A percentile compares a stretch with the other conserved stretches of the same genome.
These are phyloP conservation scores for Amoebophrya sp. DNA, from an alignment of 169 alveolate genomes.

Conservation along the genomic window DNA sequence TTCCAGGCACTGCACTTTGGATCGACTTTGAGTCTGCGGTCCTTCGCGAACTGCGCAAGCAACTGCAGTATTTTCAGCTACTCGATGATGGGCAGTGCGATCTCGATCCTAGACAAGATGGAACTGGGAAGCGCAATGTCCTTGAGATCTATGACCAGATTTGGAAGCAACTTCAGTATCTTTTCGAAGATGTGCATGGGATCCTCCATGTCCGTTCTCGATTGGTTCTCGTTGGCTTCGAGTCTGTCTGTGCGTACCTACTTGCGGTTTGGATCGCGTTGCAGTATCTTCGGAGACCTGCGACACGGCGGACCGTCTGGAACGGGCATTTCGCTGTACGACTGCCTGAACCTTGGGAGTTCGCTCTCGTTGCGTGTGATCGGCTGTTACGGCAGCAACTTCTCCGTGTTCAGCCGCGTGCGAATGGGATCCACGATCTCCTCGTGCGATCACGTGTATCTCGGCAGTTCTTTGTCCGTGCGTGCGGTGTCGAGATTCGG, in stretches of 20 bases:
- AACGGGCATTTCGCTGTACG: background rate
- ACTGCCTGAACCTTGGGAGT: slow-evolving; percentile 14
- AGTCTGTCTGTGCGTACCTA: slow-evolving; percentile 22
- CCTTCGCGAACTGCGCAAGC: background rate
- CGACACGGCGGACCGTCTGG: slow-evolving; percentile 23
- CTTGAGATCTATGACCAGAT: background rate
- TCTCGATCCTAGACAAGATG: background rate
- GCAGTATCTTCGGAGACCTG: background rate
- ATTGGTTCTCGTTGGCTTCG: slow-evolving; percentile 19
- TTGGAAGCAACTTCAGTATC: background rate
- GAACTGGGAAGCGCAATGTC: background rate
- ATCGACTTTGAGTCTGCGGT: background rate
- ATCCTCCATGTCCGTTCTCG: background rate
- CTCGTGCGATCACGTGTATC: background rate
- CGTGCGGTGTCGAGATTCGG: slow-evolving; percentile 35
- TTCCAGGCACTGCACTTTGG: background rate
- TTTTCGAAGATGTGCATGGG: background rate
- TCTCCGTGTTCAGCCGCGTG: background rate
- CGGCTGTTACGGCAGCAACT: background rate
- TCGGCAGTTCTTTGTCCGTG: slow-evolving; percentile 19
- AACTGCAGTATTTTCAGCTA: background rate
- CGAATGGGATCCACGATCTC: slow-evolving; percentile 25
- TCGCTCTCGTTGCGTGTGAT: background rate
- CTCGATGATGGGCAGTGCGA: background rate
- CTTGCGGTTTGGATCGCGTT: background rate